Evolutionary conservation across 495 filamentous ascomycete species (phyloP), one percentile per base, ranked within the genome.

Genomic region (Amorphotheca resinae): DNA sequence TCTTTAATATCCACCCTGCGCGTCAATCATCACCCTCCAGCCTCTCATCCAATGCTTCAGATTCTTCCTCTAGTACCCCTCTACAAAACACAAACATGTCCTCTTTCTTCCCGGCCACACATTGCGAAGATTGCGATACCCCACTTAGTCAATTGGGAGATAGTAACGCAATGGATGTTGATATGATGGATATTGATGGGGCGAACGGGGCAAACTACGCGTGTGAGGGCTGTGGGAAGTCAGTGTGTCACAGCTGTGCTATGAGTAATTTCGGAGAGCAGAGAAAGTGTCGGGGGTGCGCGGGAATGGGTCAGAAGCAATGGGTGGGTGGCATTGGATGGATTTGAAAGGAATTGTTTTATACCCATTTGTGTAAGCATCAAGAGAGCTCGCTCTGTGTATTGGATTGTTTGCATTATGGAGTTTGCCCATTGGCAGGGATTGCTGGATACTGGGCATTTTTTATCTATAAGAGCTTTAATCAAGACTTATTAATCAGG

Each of bases 71-170:
- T 14, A 48, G 45, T 28, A 48, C 42, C 9, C 42, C 50, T n/a
- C 34, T 38, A 7, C 46, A 9, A 37, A 34, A 35, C 7, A 26
- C 33, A 11, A 22, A 17, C 3, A 23, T 28, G 3, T 33, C 30
- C 14, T 17, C 25, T 4, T 48, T 44, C 11, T 48, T 50, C 36
- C 36, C 33, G 14, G 28, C 46, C 11, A 38, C 46, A 1, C 44
- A 51, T 44, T 56, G 53, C 32, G 53, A 53, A 38, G 50, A 53
- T 26, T 56, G 53, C 33, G 33, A 46, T 45, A 17, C 43, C 1
- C 25, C 46, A 3, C 22, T 53, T 2, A 42, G 23, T 6, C 22
- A 18, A 4, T 12, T 9, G 14, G 41, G 33, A 25, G 23, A 44
- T 41, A 28, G 25, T 7, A 46, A 56, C 44, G 16, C 31, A 7